Conservation (phyloP, 768 basidiomycete species). For the Pleurotus tuoliensis region DNA sequence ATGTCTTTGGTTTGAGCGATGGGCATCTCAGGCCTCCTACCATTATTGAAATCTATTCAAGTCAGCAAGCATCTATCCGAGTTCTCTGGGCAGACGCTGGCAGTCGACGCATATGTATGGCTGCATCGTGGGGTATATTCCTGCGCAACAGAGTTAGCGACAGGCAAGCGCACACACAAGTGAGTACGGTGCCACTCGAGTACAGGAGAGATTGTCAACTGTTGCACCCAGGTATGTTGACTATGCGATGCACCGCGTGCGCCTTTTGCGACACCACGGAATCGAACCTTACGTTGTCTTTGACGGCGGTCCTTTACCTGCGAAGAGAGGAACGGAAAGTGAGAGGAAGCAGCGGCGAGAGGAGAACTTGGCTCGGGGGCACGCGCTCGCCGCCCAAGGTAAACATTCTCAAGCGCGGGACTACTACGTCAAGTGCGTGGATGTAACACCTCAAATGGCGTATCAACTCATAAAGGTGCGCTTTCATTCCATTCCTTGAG, state of each 20-base stretch:
- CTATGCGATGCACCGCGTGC: constrained; percentile 91
- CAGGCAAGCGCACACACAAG: constrained; percentile 80
- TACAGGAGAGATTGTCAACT: not conserved
- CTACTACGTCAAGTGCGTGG: constrained; percentile 84
- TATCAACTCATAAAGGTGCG: constrained; percentile 93
- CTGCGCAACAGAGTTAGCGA: constrained; percentile 88
- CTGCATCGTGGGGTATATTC: constrained; percentile 84
- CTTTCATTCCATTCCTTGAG: not conserved
- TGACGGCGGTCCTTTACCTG: constrained; percentile 93
- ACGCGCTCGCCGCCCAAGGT: constrained; percentile 72
- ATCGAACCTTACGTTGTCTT: constrained; percentile 93
- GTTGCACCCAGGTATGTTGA: constrained; percentile 74
- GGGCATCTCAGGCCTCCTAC: constrained; percentile 91
- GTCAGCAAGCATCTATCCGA: constrained; percentile 73
- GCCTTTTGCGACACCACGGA: constrained; percentile 78
- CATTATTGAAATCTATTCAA: constrained; percentile 89
- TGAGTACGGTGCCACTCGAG: constrained; percentile 33
- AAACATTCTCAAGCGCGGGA: constrained; percentile 81
- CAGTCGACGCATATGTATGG: constrained; percentile 96
- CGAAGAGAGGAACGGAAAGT: constrained; percentile 87
- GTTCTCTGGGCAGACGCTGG: constrained; percentile 79
- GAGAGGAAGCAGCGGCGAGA: constrained; percentile 73
- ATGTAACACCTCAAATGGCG: constrained; percentile 97
- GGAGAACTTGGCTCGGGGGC: constrained; percentile 73
- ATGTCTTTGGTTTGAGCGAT: constrained; percentile 32